Conservation (phyloP, 306 rosid genomes). For the Cotoneaster glaucophyllus region DNA sequence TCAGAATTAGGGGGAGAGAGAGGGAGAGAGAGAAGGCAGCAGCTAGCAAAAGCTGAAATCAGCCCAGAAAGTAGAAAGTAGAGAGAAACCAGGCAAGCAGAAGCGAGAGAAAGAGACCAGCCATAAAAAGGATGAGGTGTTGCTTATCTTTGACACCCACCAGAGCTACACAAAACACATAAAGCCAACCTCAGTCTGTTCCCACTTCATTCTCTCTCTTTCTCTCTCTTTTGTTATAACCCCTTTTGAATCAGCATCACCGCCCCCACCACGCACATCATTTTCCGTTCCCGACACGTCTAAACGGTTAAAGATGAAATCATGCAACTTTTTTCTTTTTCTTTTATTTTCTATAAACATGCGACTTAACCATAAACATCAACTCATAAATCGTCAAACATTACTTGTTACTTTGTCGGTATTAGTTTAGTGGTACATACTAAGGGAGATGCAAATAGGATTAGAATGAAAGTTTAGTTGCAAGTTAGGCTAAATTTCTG, state of each 20-base stretch:
- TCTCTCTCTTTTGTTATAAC: not conserved
- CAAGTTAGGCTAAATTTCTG: not conserved
- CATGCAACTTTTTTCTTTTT: not conserved
- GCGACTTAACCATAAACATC: not conserved
- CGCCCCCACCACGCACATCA: slow-evolving; percentile 37
- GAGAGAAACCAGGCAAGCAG: slow-evolving; percentile 1
- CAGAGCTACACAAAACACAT: slow-evolving; percentile 52
- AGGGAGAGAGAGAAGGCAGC: slow-evolving; percentile 26
- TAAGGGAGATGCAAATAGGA: too few relatives aligned
- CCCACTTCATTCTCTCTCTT: slow-evolving; percentile 29
- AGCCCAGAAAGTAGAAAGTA: not conserved
- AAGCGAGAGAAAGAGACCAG: slow-evolving; percentile 28
- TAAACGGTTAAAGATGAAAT: not conserved
- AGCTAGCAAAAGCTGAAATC: slow-evolving; percentile 1
- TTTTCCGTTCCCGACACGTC: slow-evolving; percentile 20
- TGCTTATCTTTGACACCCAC: slow-evolving; percentile 70
- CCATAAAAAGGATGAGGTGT: slow-evolving; percentile 63
- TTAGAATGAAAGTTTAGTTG: not conserved
- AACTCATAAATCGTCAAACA: not conserved
- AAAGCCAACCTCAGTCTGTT: slow-evolving; percentile 70
- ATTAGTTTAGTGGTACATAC: too few relatives aligned
- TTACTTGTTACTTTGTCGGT: too few relatives aligned
- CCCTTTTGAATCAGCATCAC: slow-evolving; percentile 73
- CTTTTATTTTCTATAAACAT: not conserved
- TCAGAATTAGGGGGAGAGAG: not conserved